These are phyloP conservation scores for Bromus sterilis DNA, from an alignment of 176 grass and related monocot species.

Conservation along the genomic window DNA sequence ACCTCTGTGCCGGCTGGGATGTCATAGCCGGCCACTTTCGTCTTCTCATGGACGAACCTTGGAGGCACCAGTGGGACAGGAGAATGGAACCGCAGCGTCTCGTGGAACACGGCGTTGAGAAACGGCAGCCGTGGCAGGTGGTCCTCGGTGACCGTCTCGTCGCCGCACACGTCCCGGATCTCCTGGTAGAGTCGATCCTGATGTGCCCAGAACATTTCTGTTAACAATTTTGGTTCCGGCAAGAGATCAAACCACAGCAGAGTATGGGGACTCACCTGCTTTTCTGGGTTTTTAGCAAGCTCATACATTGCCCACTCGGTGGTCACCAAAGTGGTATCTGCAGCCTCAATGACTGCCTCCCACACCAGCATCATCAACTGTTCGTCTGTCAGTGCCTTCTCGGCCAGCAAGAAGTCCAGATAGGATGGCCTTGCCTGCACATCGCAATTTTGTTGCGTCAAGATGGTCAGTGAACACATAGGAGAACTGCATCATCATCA, in stretches of 20 bases:
- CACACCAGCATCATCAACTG: conserved; percentile 53
- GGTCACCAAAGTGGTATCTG: conserved; percentile 67
- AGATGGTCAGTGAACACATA: neutral
- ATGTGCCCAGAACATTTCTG: neutral
- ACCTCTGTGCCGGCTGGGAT: conserved; percentile 55
- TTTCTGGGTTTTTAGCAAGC: conserved; percentile 59
- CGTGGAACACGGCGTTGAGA: conserved; percentile 74
- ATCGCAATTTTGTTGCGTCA: neutral
- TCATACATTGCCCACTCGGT: conserved; percentile 94
- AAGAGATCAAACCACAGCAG: neutral
- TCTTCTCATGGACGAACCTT: conserved; percentile 69
- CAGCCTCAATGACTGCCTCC: conserved; percentile 68
- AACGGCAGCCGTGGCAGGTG: conserved; percentile 48
- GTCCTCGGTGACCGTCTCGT: conserved; percentile 47
- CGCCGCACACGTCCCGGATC: conserved; percentile 50
- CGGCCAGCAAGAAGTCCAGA: conserved; percentile 60
- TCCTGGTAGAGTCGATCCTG: conserved; percentile 67
- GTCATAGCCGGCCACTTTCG: conserved; percentile 51
- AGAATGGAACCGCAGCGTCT: conserved; percentile 57
- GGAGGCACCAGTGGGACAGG: conserved; percentile 60
- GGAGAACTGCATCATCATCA: neutral
- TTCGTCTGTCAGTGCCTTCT: conserved; percentile 60
- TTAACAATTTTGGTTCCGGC: neutral
- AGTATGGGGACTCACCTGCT: conserved; percentile 29
- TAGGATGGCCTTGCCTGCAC: conserved; percentile 51